These are phyloP conservation scores for Pestalotiopsis sp. DNA, from an alignment of 2,329 filamentous ascomycete genomes.

Conservation along the genomic window DNA sequence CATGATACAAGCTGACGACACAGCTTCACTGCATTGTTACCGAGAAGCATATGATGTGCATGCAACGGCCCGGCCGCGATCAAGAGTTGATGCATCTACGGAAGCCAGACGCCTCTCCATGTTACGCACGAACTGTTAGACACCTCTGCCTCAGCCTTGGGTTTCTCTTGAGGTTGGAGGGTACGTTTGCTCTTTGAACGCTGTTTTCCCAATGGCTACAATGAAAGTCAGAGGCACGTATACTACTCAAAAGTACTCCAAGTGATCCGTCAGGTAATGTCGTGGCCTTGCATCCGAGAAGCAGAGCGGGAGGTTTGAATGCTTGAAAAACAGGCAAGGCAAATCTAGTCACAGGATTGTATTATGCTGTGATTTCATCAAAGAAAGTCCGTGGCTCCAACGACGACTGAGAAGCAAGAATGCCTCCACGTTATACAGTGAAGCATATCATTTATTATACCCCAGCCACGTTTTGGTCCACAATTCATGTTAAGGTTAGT, in stretches of 20 bases:
- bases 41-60: not conserved
- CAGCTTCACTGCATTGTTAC: not conserved
- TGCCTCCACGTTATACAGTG: not conserved
- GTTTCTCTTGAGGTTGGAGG: not conserved
- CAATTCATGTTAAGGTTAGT: not conserved
- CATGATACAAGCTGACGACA: not conserved
- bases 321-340: no score
- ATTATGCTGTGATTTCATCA: not conserved
- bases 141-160: not conserved
- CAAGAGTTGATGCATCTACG: not conserved
- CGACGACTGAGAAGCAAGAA: not conserved
- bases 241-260: no score
- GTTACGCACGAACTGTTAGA: not conserved
- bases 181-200: not conserved
- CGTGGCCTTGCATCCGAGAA: no score
- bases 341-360: not conserved
- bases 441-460: not conserved
- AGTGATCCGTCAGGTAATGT: no score
- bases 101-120: not conserved
- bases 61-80: not conserved
- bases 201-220: not conserved
- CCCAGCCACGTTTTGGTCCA: not conserved
- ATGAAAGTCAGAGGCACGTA: no score
- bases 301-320: no score
- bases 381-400: not conserved